Evolutionary conservation across 2,329 filamentous ascomycete genomes (phyloP).

Genomic region (Colletotrichum theobromicola): DNA sequence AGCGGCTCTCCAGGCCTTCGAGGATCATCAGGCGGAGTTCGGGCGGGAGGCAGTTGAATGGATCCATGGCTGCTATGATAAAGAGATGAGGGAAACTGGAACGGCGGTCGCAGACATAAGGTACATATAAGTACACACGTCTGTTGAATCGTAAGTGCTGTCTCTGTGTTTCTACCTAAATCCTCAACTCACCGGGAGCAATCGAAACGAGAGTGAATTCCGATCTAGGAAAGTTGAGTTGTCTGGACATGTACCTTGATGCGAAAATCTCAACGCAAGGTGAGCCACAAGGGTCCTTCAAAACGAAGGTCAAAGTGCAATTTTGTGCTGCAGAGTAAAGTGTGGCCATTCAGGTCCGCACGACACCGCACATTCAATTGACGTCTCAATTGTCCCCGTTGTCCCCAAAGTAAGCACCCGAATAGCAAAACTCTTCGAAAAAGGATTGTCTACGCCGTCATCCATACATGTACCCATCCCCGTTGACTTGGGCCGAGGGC

Average conservation of each 20-base stretch:
- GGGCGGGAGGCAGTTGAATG: not conserved
- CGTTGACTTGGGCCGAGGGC: not conserved
- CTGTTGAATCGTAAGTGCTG: not conserved
- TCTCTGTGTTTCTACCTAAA: not conserved
- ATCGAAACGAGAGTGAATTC: not conserved
- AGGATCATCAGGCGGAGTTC: not conserved
- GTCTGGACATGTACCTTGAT: not conserved
- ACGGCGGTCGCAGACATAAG: not conserved
- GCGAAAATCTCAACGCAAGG: no score
- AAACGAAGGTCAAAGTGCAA: not conserved
- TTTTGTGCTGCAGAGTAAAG: not conserved
- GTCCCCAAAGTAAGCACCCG: no score
- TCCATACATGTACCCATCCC: no score
- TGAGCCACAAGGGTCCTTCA: not conserved
- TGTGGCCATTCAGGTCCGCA: not conserved
- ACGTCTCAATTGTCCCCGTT: no score
- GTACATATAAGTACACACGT: not conserved
- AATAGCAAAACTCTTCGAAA: no score
- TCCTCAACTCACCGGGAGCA: not conserved
- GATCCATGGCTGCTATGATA: not conserved
- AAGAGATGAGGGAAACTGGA: not conserved
- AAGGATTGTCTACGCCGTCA: not conserved
- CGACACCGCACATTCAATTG: not conserved
- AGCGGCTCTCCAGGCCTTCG: not conserved
- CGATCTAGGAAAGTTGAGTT: not conserved